These are phyloP conservation scores for Penicillium sp. DNA, from an alignment of 2,329 filamentous ascomycete species.

Conservation along the genomic window DNA sequence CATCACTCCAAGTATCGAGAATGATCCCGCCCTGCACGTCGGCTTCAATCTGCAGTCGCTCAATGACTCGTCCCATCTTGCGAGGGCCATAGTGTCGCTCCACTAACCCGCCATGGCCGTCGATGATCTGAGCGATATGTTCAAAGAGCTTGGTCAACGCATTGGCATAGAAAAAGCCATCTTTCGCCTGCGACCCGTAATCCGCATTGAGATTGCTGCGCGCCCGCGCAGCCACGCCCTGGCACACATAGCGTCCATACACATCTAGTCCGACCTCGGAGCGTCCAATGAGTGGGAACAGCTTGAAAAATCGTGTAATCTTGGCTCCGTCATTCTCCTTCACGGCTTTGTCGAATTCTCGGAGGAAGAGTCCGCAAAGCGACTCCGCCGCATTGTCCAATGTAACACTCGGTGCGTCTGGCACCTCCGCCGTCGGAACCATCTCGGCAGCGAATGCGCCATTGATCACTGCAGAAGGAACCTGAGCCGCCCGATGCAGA, in stretches of 20 bases:
- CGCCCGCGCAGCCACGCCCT: slow-evolving; percentile 81
- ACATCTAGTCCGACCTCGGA: slow-evolving; percentile 87
- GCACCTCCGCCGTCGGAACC: slow-evolving; percentile 92
- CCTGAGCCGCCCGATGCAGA: slow-evolving; percentile 71
- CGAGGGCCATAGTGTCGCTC: slow-evolving; percentile 89
- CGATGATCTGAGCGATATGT: slow-evolving; percentile 94
- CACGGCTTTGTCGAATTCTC: slow-evolving; percentile 91
- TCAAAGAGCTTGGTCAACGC: slow-evolving; percentile 89
- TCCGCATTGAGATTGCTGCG: slow-evolving; percentile 71
- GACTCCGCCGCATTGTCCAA: slow-evolving; percentile 82
- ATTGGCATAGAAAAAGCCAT: slow-evolving; percentile 86
- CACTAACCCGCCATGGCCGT: slow-evolving; percentile 82
- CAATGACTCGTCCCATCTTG: slow-evolving; percentile 92
- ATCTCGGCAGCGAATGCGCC: slow-evolving; percentile 86
- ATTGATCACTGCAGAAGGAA: slow-evolving; percentile 72
- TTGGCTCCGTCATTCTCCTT: slow-evolving; percentile 79
- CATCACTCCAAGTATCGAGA: slow-evolving; percentile 90
- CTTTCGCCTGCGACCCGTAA: slow-evolving; percentile 56
- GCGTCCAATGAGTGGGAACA: slow-evolving; percentile 88
- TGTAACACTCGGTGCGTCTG: slow-evolving; percentile 81
- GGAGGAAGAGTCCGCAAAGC: slow-evolving; percentile 79
- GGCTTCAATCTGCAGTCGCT: slow-evolving; percentile 85
- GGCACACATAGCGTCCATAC: slow-evolving; percentile 92
- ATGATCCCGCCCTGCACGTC: slow-evolving; percentile 96
- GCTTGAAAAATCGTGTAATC: slow-evolving; percentile 94